Evolutionary conservation across 2,329 filamentous ascomycete species (phyloP), one percentile per base, ranked within the genome.

Genomic region (Alternaria sp.): DNA sequence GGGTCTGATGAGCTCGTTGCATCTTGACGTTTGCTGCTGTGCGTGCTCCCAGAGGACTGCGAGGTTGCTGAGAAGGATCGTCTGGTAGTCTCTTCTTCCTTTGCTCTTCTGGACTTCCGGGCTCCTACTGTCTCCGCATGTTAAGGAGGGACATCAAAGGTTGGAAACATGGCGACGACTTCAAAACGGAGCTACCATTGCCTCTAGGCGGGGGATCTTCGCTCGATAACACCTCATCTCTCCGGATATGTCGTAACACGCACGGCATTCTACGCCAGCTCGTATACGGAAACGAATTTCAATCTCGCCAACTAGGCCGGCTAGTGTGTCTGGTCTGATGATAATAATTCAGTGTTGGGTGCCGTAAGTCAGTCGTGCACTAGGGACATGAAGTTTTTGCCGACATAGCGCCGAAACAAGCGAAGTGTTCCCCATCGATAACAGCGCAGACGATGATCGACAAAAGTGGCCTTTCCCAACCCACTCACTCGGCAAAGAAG

Each of bases 121-220:
- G 66, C 68, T 26, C 69, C 65, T 29, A 70, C 62, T 3, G 69
- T 71, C 60, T 71, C 69, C 11, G 69, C 65, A 45, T 71, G 68
- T 41, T 62, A 60, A 13, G 68, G 66, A 46, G 68, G 69, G 33
- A 69, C 62, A 54, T 70, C 68, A 51, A 70, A 71, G 24, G 68
- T 70, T 39, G 69, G 69, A 49, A 71, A 71, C 69, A 71, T 71
- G 42, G 44, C 50, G 62, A 53, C 45, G 36, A 51, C 41, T 50
- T 56, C 44, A 50, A 56, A 56, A 34, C 26, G 40, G 39, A 23
- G 44, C 51, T 28, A 51, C 33, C 31, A 54, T 49, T 26, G 14
- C 23, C 50, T 42, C 13, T 24, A 40, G 33, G 39, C 26, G 41
- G 42, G 57, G 51, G 48, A 57, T 49, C 52, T 50, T 52, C 40